Percentiles rank a stretch among this genome's conserved stretches.
Evolutionary conservation across 2,329 filamentous ascomycete species (phyloP).

Genomic region (Sclerotinia nivalis): DNA sequence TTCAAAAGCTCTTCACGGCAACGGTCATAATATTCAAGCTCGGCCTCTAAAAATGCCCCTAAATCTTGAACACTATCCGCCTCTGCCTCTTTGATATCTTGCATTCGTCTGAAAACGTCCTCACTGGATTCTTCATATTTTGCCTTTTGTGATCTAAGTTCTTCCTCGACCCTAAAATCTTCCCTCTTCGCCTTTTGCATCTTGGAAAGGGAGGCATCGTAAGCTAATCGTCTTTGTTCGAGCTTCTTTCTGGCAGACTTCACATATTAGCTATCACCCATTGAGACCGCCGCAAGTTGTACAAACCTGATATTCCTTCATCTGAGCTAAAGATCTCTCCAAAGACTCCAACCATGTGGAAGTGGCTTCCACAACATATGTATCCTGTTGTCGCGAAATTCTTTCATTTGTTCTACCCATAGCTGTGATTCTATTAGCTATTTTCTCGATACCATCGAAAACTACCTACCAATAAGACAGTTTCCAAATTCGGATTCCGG

Average conservation of each 20-base stretch:
- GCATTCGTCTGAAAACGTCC: slow-evolving; percentile 88
- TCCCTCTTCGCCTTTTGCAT: slow-evolving; percentile 93
- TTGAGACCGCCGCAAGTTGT: not conserved
- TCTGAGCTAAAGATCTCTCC: slow-evolving; percentile 84
- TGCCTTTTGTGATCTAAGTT: slow-evolving; percentile 84
- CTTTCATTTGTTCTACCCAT: slow-evolving; percentile 87
- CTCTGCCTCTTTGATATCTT: slow-evolving; percentile 93
- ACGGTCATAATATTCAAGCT: slow-evolving; percentile 88
- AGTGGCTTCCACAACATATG: slow-evolving; percentile 75
- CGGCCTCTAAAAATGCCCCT: slow-evolving; percentile 78
- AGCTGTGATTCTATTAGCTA: slow-evolving; percentile 47
- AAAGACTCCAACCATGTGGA: slow-evolving; percentile 88
- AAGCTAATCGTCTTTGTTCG: slow-evolving; percentile 83
- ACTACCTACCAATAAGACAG: slow-evolving; percentile 62
- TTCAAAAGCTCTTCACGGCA: slow-evolving; percentile 80
- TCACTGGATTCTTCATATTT: slow-evolving; percentile 97
- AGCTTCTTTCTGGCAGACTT: slow-evolving; percentile 88
- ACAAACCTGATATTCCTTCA: slow-evolving; percentile 94
- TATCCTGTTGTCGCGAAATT: slow-evolving; percentile 81
- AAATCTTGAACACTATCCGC: slow-evolving; percentile 79
- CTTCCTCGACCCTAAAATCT: slow-evolving; percentile 90
- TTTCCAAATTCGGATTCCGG: slow-evolving; percentile 87
- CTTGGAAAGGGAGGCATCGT: slow-evolving; percentile 85
- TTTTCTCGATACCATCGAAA: not conserved
- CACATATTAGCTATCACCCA: slow-evolving; percentile 32